Base-by-base conservation (phyloP, 1,284 basidiomycete genomes). In the Lentinula novae-zelandiae region DNA sequence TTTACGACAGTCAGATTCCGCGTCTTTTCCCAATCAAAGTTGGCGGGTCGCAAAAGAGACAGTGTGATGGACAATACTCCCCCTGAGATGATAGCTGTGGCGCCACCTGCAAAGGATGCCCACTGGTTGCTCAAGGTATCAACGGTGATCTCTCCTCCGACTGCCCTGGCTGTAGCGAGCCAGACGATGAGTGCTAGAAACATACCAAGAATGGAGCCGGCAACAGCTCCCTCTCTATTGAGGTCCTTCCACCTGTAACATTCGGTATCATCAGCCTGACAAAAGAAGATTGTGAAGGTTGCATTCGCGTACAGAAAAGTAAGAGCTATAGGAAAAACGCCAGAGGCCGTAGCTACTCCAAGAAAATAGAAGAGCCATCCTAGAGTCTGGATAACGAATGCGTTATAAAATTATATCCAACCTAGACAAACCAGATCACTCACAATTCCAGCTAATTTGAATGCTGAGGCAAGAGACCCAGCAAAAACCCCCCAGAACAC, bases 191-290 rank as follows among this genome's bases (percentile, higher is more conserved):
- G 67, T 52, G 76, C 82, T n/a, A 75, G 72, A 3, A 62, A 61
- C 62, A 82, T 73, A 0, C 80, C 78, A 51, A 81, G 75, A 27
- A 81, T 68, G 39, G 74, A 74, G 0, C 81, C 81, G 67, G 77
- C 76, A 8, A 77, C 67, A 50, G 72, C 71, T 1, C 67, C 67
- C 2, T 64, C 62, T 17, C 50, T 60, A 34, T 54, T 65, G 38
- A 66, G 64, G 40, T 66, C 63, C 60, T 65, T 64, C 64, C 67
- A 67, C 34, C 63, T 64, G 46, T 2, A 31, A 53, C 22, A n/a
- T 31, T 31, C 17, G 15, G 3, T 22, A 38, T 2, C 33, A 51
- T 31, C 20, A 33, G 34, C 36, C 13, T 34, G 34, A 20, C 40
- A 3, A 48, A 31, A 22, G 46, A 49, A 27, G 27, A 27, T 27